These are phyloP conservation scores for Rosa lucieae DNA, from an alignment of 306 rosid species.

Conservation along the genomic window DNA sequence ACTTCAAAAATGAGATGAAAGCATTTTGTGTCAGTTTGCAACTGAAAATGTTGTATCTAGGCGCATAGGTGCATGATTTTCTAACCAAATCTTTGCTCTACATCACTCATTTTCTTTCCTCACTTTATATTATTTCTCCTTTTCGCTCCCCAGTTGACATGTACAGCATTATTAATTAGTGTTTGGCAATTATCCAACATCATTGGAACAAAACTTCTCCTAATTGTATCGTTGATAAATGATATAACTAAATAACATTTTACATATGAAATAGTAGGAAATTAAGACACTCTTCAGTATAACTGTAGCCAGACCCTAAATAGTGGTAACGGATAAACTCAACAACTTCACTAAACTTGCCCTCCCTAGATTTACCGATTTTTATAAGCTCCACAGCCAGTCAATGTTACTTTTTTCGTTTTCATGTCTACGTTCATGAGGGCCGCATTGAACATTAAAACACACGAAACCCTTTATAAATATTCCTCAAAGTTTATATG, in stretches of 20 bases:
- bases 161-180: not conserved
- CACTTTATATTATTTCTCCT: not conserved
- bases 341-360: too few relatives aligned
- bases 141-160: not conserved
- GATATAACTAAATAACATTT: too few relatives aligned
- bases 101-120: not conserved
- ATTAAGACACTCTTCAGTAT: not conserved
- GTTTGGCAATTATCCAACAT: not conserved
- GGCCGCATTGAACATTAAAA: not conserved
- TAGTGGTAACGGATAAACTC: too few relatives aligned
- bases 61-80: not conserved
- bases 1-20: not conserved
- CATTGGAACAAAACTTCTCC: not conserved
- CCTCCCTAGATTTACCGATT: too few relatives aligned
- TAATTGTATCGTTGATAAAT: too few relatives aligned
- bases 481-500: not conserved
- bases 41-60: too few relatives aligned
- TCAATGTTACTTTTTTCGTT: not conserved
- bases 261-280: not conserved
- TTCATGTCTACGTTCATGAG: not conserved
- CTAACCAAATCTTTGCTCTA: not conserved
- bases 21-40: not conserved
- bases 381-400: not conserved
- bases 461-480: not conserved
- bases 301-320: too few relatives aligned